phyloP scores from a whole-genome alignment of 768 basidiomycete species.

The Saitozyma sp. region DNA sequence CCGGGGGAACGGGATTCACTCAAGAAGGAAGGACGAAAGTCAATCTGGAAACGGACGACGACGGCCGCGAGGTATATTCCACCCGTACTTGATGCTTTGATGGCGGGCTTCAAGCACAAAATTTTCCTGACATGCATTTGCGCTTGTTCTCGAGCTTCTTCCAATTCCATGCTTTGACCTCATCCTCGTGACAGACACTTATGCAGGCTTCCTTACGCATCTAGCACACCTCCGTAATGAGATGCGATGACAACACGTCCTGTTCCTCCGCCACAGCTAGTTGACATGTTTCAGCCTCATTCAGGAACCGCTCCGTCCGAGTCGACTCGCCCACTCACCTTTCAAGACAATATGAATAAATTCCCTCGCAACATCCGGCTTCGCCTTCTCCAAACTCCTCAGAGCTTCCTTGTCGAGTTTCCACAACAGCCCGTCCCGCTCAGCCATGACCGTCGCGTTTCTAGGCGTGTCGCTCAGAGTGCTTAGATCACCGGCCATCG shows the following conservation, averaged over 20 bases:
- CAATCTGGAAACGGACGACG: no score
- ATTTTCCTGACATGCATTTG: no score
- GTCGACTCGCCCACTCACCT: no score
- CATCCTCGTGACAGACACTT: no score
- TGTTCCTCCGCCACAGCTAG: constrained; percentile 48
- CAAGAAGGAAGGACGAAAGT: no score
- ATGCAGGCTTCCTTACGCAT: background rate
- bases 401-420: constrained; percentile 66
- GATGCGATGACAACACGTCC: constrained; percentile 41
- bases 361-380: constrained; percentile 56
- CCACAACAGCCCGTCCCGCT: constrained; percentile 78
- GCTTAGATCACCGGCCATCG: constrained; percentile 86
- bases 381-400: constrained; percentile 65
- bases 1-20: no score
- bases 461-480: constrained; percentile 74
- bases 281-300: constrained; percentile 1
- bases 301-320: background rate
- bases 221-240: constrained; percentile 43
- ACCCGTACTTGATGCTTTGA: no score
- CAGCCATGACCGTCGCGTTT: constrained; percentile 83
- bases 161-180: no score
- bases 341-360: constrained; percentile 52
- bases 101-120: no score
- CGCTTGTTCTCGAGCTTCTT: no score
- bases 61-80: no score